These are phyloP conservation scores for Cladosporium oxysporum DNA, from an alignment of 2,329 filamentous ascomycete species.

Conservation along the genomic window DNA sequence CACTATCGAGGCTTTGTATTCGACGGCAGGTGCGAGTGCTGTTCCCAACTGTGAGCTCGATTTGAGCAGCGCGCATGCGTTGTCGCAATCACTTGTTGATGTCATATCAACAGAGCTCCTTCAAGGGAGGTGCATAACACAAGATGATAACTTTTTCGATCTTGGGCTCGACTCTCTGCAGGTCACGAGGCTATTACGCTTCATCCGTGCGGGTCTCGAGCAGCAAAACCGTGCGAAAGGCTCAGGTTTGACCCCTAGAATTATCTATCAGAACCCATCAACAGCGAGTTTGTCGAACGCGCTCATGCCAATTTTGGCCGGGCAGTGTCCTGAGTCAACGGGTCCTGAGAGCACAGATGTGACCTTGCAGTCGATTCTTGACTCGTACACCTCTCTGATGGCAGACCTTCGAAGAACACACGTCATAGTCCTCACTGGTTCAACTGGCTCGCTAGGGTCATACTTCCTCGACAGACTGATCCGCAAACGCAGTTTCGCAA, in stretches of 20 bases:
- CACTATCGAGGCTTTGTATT: constrained; percentile 2
- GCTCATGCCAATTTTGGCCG: background rate
- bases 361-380: constrained; percentile 36
- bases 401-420: constrained; percentile 35
- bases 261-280: constrained; percentile 43
- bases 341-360: background rate
- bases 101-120: background rate
- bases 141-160: background rate
- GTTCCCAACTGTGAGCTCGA: background rate
- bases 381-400: background rate
- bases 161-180: constrained; percentile 1
- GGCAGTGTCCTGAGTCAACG: background rate
- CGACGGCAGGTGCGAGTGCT: background rate
- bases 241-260: constrained; percentile 52
- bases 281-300: background rate
- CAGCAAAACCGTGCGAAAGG: constrained; percentile 43
- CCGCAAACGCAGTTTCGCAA: constrained; percentile 27
- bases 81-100: background rate
- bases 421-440: constrained; percentile 38
- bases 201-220: background rate
- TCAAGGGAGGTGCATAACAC: background rate
- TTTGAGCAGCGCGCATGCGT: background rate
- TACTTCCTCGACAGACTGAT: constrained; percentile 38
- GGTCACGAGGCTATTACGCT: background rate
- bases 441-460: constrained; percentile 39